Evolutionary conservation across 2,329 filamentous ascomycete species (phyloP).

Genomic region (Trichophyton equinum): DNA sequence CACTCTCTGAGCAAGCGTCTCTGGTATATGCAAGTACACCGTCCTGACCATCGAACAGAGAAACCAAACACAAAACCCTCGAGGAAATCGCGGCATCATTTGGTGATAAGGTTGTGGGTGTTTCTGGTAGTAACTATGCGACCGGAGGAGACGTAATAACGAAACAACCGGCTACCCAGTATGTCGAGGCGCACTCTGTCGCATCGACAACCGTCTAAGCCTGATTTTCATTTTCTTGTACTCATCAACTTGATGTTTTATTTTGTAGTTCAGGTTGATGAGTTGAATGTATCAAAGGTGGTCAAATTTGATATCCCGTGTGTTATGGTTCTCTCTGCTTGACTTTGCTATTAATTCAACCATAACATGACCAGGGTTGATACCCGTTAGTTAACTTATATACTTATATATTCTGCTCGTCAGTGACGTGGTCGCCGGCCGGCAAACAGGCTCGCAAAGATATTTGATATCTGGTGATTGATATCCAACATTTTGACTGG

Average conservation of each 20-base stretch:
- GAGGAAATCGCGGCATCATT: conserved; percentile 40
- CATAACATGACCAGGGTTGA: not conserved
- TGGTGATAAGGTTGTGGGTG: conserved; percentile 33
- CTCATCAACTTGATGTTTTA: no score
- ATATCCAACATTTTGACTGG: not conserved
- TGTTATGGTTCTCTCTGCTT: no score
- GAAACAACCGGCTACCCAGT: not conserved
- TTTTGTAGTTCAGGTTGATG: not conserved
- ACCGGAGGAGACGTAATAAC: not conserved
- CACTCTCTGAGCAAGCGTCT: not conserved
- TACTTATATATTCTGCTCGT: not conserved
- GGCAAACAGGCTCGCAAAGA: not conserved
- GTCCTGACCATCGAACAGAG: conserved; percentile 18
- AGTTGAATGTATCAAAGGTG: not conserved
- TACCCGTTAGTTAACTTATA: not conserved
- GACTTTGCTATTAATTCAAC: no score
- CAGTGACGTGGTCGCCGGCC: not conserved
- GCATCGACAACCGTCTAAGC: not conserved
- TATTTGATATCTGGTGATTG: not conserved
- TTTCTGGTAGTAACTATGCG: not conserved
- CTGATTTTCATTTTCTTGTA: not conserved
- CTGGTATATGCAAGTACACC: no score
- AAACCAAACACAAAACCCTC: conserved; percentile 38
- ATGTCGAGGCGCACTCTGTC: not conserved
- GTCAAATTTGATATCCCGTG: no score